Percentiles rank a stretch among this genome's conserved stretches.
Conservation (phyloP, 129 eudicot species). For the Rutidosis leptorrhynchoides region DNA sequence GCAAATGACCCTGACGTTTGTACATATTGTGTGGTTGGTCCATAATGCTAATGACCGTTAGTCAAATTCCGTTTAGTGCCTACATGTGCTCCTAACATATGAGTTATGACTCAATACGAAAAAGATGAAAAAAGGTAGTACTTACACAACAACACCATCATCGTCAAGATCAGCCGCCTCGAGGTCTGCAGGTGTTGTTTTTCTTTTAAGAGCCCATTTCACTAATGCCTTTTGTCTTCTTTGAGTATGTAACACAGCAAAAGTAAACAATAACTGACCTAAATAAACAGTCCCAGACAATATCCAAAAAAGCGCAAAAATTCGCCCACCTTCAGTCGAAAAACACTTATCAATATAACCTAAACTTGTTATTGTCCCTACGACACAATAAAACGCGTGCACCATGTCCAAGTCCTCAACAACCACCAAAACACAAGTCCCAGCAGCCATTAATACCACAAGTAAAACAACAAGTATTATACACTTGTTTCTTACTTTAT, state of each 20-base stretch:
- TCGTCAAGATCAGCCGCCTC: slow-evolving; percentile 92
- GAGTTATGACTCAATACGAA: too few relatives aligned
- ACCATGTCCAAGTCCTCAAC: slow-evolving; percentile 66
- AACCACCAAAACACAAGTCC: slow-evolving; percentile 53
- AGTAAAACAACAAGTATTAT: slow-evolving; percentile 42
- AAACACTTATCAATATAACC: slow-evolving; percentile 92
- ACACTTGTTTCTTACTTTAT: slow-evolving; percentile 67
- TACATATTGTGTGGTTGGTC: too few relatives aligned
- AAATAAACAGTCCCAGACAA: slow-evolving; percentile 68
- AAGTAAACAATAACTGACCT: slow-evolving; percentile 72
- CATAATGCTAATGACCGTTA: too few relatives aligned
- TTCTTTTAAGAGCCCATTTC: slow-evolving; percentile 65
- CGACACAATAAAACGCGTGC: slow-evolving; percentile 86
- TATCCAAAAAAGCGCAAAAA: slow-evolving; percentile 90
- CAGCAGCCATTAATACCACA: slow-evolving; percentile 53
- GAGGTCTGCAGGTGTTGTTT: slow-evolving; percentile 64
- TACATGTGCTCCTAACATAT: too few relatives aligned
- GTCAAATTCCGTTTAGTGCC: too few relatives aligned
- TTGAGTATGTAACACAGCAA: slow-evolving; percentile 77
- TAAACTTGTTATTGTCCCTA: slow-evolving; percentile 77
- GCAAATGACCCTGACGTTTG: too few relatives aligned
- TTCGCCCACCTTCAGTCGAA: slow-evolving; percentile 79
- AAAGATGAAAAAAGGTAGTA: too few relatives aligned
- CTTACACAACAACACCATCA: slow-evolving; percentile 81
- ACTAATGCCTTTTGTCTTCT: slow-evolving; percentile 53